A percentile compares a stretch with the other conserved stretches of the same genome.
Conservation (phyloP, 2,329 filamentous ascomycete genomes). For the Exutisphaerella laricina region DNA sequence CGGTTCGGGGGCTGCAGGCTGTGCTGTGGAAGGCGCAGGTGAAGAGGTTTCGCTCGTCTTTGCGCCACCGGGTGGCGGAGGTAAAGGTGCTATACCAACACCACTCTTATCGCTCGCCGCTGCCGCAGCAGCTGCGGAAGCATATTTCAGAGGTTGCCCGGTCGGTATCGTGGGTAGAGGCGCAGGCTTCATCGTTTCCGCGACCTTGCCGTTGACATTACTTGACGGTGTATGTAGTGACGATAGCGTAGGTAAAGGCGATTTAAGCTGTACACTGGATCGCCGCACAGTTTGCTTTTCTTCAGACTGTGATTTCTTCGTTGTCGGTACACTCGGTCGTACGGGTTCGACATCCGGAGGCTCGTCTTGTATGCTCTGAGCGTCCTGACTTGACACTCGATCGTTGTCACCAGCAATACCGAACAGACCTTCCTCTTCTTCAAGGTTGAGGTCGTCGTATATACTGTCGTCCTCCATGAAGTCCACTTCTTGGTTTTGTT, state of each 20-base stretch:
- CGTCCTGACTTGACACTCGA: constrained; percentile 88
- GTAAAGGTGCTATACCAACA: constrained; percentile 87
- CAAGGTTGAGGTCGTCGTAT: constrained; percentile 89
- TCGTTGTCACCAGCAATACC: constrained; percentile 75
- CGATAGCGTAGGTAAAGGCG: constrained; percentile 84
- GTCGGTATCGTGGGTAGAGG: constrained; percentile 76
- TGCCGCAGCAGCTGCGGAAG: constrained; percentile 88
- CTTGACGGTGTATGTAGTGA: constrained; percentile 71
- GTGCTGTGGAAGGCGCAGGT: constrained; percentile 39
- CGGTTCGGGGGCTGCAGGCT: constrained; percentile 20
- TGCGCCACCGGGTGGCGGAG: constrained; percentile 70
- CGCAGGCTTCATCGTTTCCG: constrained; percentile 82
- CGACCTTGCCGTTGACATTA: constrained; percentile 55
- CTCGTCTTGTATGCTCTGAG: constrained; percentile 87
- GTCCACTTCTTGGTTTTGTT: constrained; percentile 80
- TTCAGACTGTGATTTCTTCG: constrained; percentile 48
- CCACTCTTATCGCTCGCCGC: constrained; percentile 83
- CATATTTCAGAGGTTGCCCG: constrained; percentile 91
- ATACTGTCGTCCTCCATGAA: constrained; percentile 92
- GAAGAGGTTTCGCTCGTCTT: constrained; percentile 56
- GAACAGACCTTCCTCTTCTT: constrained; percentile 84
- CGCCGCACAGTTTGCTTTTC: constrained; percentile 56
- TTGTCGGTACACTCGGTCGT: constrained; percentile 46
- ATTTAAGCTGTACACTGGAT: constrained; percentile 87
- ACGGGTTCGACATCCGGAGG: constrained; percentile 51